Evolutionary conservation across 2,329 filamentous ascomycete genomes (phyloP), one percentile per base, ranked within the genome.

Genomic region (Nemania abortiva): DNA sequence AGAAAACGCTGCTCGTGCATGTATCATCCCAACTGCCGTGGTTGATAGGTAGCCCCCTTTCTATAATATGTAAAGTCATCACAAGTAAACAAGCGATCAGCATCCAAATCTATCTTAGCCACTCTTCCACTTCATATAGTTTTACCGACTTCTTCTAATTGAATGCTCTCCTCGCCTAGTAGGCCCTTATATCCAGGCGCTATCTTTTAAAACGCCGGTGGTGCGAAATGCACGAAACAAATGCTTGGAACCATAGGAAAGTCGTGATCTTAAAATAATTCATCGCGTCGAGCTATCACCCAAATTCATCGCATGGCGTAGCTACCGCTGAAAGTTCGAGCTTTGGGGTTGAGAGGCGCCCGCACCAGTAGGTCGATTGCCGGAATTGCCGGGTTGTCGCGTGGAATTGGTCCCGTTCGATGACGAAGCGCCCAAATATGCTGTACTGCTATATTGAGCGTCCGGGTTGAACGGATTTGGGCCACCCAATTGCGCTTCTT

Each of bases 401-500:
- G 60, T 22, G 20, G 49, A 67, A n/a, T 67, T 55, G 45, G 68
- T 49, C 42, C 66, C 64, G 54, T 34, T 68, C 5, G 74, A 70
- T 9, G 68, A 45, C 13, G 68, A 52, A 24, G 42, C 39, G 18
- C 72, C 73, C 31, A 70, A 69, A 56, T 72, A 67, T n/a, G 71
- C 50, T 9, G 70, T 37, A 29, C 60, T 71, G 15, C 70, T 54
- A 22, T 52, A 24, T 52, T 71, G 71, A 27, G 63, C 31, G 50
- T 42, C 39, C 7, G 61, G 52, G 15, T 50, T 45, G 34, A 74
- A 77, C 2, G 74, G 74, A 58, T 74, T 72, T 20, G 73, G 70
- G 1, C 75, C 75, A 9, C 77, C 78, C 13, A 76, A 45, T 55
- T 79, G 74, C 7, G 78, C 77, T 62, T 79, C 78, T 63, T 79